Evolutionary conservation across 345 rosid genomes (phyloP), one percentile per base, ranked within the genome.

Genomic region (Rhizophora apiculata): DNA sequence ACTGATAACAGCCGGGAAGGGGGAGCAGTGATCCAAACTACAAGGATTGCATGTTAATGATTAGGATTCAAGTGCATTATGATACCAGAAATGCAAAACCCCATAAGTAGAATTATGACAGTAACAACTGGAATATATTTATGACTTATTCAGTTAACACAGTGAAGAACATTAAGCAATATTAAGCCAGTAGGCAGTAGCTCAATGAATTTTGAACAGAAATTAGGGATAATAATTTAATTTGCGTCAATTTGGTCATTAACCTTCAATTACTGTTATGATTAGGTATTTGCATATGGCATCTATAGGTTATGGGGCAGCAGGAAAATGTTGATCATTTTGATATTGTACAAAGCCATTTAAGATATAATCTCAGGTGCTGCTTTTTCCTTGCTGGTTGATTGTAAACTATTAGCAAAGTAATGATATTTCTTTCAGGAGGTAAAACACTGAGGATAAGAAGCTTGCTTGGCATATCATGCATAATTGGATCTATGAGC

Each of bases 11-110:
- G 7, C 97, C 89, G 36, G 81, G 79, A 68, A 90, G 52, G 16
- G 90, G 87, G 61, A 90, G 81, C 74, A 88, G 13, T 13, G 79
- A 71, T 48, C 90, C 94, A 64, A 83, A 71, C 92, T 91, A 78
- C 72, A 83, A 59, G 27, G 30, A 55, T n/a, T 13, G 49, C 53
- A 55, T 48, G 68, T 64, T 46, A 22, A 32, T 9, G 7, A 1
- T 18, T 27, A 73, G 48, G 13, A 61, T 63, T 13, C 64, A 68
- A 61, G 30, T 20, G 27, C 21, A 16, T 22, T 49, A 53, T 19
- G 43, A 52, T 29, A 52, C 64, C 53, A 72, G 34, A 51, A 56
- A 54, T 53, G 57, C 39, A 19, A 55, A 64, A 62, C 65, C 57
- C n/a, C 18, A 29, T 24, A 26, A 52, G 63, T 30, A 70, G 21